Base-by-base conservation (phyloP, 2,329 filamentous ascomycete genomes). In the Beauveria asiatica region DNA sequence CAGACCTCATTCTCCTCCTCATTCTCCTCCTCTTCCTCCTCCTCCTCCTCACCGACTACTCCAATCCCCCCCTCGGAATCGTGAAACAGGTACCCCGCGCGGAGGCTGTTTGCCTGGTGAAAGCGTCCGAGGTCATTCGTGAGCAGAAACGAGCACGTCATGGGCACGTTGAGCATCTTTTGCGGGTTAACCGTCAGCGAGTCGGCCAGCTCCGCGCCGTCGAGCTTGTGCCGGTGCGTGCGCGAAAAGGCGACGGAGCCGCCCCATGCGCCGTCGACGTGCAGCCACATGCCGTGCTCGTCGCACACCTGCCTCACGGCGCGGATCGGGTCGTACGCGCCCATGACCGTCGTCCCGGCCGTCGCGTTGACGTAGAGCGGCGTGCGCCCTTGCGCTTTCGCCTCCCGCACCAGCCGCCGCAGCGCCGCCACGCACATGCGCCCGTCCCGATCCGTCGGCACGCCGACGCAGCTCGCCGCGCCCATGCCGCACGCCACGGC, bases 331-430 rank as follows among this genome's bases (percentile, higher is more conserved):
- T 97, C 93, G 70, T 88, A 99, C 1, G 89, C 91, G 16, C 94
- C 94, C 63, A 93, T 78, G 3, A 97, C 93, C 0, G 94, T 99
- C 1, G 93, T 97, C n/a, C 94, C 94, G 0, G 94, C 93, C 0
- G 94, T 97, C 6, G 92, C 89, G 70, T 97, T 97, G 69, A 97
- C 90, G 74, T 95, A 97, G 62, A 99, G 88, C 0, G 94, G 93
- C 1, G 89, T 94, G 69, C 86, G 84, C 33, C 89, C 90, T 50
- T 85, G 80, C 0, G 70, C 67, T 66, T 85, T 85, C 23, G 89
- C 85, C 56, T 80, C 78, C 6, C 77, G 54, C 30, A 96, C 78
- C 45, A 86, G 76, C 1, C 77, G 75, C 23, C 88, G 82, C 10
- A 99, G 79, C 17, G 83, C 83, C 0, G 76, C 68, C 0, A 88